Percentiles rank a stretch among this genome's conserved stretches.
Conservation (phyloP, 257 asterid genomes). For the Lantana camara region DNA sequence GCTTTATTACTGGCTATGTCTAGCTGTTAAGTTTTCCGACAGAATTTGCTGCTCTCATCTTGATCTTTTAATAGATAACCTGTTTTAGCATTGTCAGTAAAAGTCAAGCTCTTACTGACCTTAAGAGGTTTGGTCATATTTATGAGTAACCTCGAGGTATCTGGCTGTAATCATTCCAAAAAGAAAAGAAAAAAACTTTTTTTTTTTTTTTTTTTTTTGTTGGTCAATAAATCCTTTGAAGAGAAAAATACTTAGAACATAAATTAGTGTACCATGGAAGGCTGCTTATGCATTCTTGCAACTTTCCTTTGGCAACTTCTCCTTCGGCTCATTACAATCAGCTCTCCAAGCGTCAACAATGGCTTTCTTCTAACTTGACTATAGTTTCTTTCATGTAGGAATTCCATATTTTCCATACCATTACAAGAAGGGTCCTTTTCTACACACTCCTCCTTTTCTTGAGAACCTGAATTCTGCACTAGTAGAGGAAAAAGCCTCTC, state of each 20-base stretch:
- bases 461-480: constrained; percentile 38
- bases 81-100: no score
- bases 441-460: constrained; percentile 32
- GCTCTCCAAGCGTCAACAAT: constrained; percentile 85
- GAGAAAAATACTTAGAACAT: not conserved
- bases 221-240: constrained; percentile 1
- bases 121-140: no score
- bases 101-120: no score
- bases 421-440: constrained; percentile 33
- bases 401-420: constrained; percentile 30
- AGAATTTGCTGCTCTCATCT: no score
- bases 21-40: no score
- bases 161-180: no score
- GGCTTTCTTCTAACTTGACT: constrained; percentile 47
- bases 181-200: no score
- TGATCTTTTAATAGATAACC: no score
- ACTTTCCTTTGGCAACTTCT: constrained; percentile 72
- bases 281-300: constrained; percentile 44
- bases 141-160: no score
- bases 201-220: no score
- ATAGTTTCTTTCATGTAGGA: constrained; percentile 35
- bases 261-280: constrained; percentile 51
- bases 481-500: constrained; percentile 83
- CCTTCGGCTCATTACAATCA: constrained; percentile 88
- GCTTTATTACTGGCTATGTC: no score